Base-by-base conservation (phyloP, 2,329 filamentous ascomycete species). In the Trichoderma asperellum region DNA sequence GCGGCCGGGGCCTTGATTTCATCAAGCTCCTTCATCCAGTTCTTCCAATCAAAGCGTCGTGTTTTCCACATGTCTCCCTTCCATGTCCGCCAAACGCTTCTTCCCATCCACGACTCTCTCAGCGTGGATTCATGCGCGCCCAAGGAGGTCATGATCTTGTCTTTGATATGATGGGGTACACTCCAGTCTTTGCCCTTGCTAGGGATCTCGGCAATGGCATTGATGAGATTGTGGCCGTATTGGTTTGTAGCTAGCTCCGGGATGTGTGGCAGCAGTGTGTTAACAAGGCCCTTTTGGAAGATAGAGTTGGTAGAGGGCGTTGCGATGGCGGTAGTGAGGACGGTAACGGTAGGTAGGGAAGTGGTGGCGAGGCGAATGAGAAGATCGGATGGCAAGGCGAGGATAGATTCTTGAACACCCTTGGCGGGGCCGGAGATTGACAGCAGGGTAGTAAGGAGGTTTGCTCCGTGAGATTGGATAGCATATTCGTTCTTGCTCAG, bases 381-480 rank as follows among this genome's bases (percentile, higher is more conserved):
- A 27, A 82, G 86, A 65, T 83, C 86, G 57, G 81, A 77, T 12
- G 84, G 82, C 73, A 91, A 84, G 4, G 87, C 83, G 24, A 90
- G 81, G 29, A 96, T 80, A n/a, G 91, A 88, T 18, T 89, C 87
- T 76, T 96, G 92, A 37, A 97, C 87, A 12, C 94, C 85, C 62
- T 88, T 88, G 68, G 87, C 86, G 1, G 94, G 83, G 0, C 93
- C 93, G 0, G 92, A 87, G 32, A 93, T 90, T 8, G 87, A 82
- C 62, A 98, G 88, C 83, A 99, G 91, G 4, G 91, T 83, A 71
- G 96, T 90, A 10, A 92, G 90, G 34, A 99, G 86, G 58, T 97
- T 86, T 24, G 92, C 93, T 70, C 91, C 93, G 81, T 99, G 94
- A 3, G 84, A 84, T 40, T 85, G 79, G 27, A 87, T 79, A 35